Base-by-base conservation (phyloP, 148 eudicot genomes). In the Camellia sinensis region DNA sequence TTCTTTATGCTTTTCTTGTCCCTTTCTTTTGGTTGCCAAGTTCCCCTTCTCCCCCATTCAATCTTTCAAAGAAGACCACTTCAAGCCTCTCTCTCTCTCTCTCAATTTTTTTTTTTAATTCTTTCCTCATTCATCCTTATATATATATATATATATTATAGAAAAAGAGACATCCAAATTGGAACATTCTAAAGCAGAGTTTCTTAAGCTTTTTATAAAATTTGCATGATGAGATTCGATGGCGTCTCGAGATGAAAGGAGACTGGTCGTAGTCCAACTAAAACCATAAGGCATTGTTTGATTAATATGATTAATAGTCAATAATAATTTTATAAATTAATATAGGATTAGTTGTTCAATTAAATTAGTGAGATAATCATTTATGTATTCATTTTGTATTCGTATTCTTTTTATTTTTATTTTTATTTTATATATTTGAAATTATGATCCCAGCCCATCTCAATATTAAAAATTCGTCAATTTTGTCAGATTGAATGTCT, bases 1-100 rank as follows among this genome's bases (percentile, higher is more conserved):
- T 83, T 82, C 89, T 91, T 89, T 91, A 84, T 87, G 87, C 88
- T 85, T 82, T 89, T 62, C 74, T 79, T 82, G 78, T 59, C 56
- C 75, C 72, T 79, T 63, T 83, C 68, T 81, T 83, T 81, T 84
- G 84, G 86, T 80, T 80, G 52, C 74, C 62, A 77, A 79, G 67
- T 72, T 83, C 7, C 52, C 81, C 41, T 82, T 45, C 79, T 86
- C 67, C 75, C 76, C 67, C 70, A 78, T 80, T 62, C 68, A 73
- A 79, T 82, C 68, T 77, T 82, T 80, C 22, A 48, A 74, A 79
- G 62, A 69, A 62, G 60, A 53, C 74, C 57, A 37, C 52, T 18
- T 60, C 22, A 75, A 44, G 17, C 52, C 52, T 7, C 52, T 48
- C 52, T 48, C 52, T 46, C 50, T 48, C 45, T 18, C 53, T 21